Evolutionary conservation across 768 basidiomycete genomes (phyloP), one percentile per base, ranked within the genome.

Genomic region (Russula earlei): DNA sequence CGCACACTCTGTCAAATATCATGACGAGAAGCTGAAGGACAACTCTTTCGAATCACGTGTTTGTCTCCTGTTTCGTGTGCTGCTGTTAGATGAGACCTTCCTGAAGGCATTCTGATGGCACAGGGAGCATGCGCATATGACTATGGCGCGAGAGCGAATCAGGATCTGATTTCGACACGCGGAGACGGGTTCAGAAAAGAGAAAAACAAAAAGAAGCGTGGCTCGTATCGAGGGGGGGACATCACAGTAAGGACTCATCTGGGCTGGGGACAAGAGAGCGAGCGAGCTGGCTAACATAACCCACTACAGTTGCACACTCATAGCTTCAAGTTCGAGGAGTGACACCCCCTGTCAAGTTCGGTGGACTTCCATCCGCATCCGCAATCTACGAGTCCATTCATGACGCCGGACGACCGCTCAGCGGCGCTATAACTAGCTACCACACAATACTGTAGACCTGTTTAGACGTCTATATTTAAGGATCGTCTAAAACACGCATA

Each of bases 141-240:
- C 67, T 99, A 99, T 63, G 95, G 95, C 19, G 84, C 82, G 29
- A 78, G 77, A 52, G 95, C 95, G 0, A 83, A 84, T 61, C 76
- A 78, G 37, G 96, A 98, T 69, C 74, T 99, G 59, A 86, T 95
- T 60, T 88, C 93, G 25, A 98, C 95, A 3, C 81, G 93, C 1
- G 95, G 95, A 3, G 86, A 89, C 46, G 91, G 91, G 2, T 99
- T 99, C 76, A 80, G 92, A 52, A 99, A 98, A 71, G 95, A 96
- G 77, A 99, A 99, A 73, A 97, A 96, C 74, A 99, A 98, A 81
- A 98, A 98, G 74, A 99, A 99, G 74, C 76, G 88, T 64, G 95
- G 93, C 3, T 91, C 86, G 58, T 97, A 97, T 70, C 80, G 81
- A 43, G 93, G 95, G 12, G 95, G 95, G 38, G 90, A 94, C 67